phyloP scores from a whole-genome alignment of 2,329 filamentous ascomycete genomes.

The Raffaelea ambrosiae region DNA sequence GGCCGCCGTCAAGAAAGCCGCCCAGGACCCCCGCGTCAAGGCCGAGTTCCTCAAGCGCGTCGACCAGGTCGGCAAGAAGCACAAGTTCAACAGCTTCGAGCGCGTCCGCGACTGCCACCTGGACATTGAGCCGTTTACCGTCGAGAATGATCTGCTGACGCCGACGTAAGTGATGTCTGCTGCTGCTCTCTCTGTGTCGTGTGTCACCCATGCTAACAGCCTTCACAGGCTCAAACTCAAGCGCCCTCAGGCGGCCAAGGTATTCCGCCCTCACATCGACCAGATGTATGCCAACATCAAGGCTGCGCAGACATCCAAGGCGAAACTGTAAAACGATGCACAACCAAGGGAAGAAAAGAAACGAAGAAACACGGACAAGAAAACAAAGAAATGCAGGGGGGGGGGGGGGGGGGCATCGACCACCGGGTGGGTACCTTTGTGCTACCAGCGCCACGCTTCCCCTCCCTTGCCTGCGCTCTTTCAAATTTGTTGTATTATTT shows the following conservation, averaged over 20 bases:
- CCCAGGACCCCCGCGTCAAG: constrained; percentile 60
- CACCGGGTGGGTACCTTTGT: too few relatives aligned
- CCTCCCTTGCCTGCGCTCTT: too few relatives aligned
- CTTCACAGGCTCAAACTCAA: constrained; percentile 50
- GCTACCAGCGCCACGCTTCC: too few relatives aligned
- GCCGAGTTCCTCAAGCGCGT: constrained; percentile 71
- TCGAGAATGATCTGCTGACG: constrained; percentile 85
- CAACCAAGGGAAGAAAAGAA: too few relatives aligned
- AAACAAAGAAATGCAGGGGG: too few relatives aligned
- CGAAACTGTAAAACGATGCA: constrained; percentile 38
- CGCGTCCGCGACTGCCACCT: constrained; percentile 66
- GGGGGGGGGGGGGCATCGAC: too few relatives aligned
- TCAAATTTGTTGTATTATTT: too few relatives aligned
- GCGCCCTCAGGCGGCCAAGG: constrained; percentile 46
- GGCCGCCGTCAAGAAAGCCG: constrained; percentile 57
- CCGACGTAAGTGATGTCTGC: constrained; percentile 88
- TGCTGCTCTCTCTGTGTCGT: too few relatives aligned
- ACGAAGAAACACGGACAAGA: not conserved
- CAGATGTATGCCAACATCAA: constrained; percentile 49
- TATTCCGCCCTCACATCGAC: constrained; percentile 44
- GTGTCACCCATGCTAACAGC: not conserved
- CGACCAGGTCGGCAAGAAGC: constrained; percentile 66
- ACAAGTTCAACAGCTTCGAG: constrained; percentile 91
- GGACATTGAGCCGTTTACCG: constrained; percentile 79
- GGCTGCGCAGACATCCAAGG: constrained; percentile 27